Evolutionary conservation across 2,329 filamentous ascomycete genomes (phyloP).

Genomic region (Fusarium liriodendri): DNA sequence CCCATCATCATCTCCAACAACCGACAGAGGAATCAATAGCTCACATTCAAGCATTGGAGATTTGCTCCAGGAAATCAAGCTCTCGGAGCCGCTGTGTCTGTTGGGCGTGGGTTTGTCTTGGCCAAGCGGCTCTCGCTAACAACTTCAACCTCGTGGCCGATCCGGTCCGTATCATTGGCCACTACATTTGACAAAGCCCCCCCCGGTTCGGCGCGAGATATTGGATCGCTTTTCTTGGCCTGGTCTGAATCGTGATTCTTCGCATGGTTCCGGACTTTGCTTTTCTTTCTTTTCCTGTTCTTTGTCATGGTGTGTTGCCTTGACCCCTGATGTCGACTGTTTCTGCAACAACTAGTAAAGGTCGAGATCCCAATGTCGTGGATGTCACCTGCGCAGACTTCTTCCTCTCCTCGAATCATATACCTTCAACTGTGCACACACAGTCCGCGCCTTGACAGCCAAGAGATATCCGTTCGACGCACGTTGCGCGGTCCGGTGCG

Average conservation of each 20-base stretch:
- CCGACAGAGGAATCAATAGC: background rate
- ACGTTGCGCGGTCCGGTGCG: conserved; percentile 12
- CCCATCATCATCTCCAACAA: background rate
- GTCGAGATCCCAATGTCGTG: conserved; percentile 14
- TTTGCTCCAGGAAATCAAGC: background rate
- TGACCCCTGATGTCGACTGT: conserved; percentile 2
- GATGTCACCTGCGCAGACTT: background rate
- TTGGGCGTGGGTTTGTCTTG: background rate
- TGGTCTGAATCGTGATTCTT: background rate
- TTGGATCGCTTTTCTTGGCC: background rate
- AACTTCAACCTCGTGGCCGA: conserved; percentile 34
- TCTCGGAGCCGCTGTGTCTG: background rate
- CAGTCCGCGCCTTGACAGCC: conserved; percentile 3
- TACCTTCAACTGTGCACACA: conserved; percentile 34
- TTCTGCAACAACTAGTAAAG: background rate
- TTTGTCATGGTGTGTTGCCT: conserved; percentile 17
- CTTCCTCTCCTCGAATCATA: conserved; percentile 34
- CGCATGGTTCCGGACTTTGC: background rate
- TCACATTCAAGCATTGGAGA: background rate
- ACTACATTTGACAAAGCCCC: conserved; percentile 2
- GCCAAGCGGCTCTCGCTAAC: conserved; percentile 12
- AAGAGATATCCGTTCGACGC: conserved; percentile 5
- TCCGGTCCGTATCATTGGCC: conserved; percentile 32
- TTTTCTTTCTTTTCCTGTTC: background rate
- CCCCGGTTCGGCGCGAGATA: conserved; percentile 13